Percentiles rank a stretch among this genome's conserved stretches.
phyloP scores from a whole-genome alignment of 2,329 filamentous ascomycete species.

The Xylaria multiplex region DNA sequence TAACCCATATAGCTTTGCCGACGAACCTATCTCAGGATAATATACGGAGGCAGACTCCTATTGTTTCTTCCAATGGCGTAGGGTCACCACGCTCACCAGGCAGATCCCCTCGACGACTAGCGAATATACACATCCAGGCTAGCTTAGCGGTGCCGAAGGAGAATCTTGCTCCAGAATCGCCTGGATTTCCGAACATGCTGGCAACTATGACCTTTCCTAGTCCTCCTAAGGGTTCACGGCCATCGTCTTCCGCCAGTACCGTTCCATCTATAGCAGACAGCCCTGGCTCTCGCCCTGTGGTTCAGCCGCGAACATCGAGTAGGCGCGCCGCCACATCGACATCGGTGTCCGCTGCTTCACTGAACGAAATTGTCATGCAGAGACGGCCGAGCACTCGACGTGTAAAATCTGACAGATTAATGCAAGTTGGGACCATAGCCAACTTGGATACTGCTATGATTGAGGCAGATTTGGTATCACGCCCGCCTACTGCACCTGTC shows the following conservation, averaged over 20 bases:
- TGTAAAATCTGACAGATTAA: conserved; percentile 13
- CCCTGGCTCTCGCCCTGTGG: conserved; percentile 16
- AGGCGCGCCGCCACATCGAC: conserved; percentile 36
- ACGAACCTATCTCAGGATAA: background rate
- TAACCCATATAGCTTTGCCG: background rate
- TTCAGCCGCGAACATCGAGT: conserved; percentile 42
- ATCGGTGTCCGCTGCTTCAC: conserved; percentile 35
- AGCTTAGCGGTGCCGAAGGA: conserved; percentile 38
- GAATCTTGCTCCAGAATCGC: conserved; percentile 43
- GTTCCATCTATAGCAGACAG: conserved; percentile 22
- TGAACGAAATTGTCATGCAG: conserved; percentile 43
- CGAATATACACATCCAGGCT: conserved; percentile 30
- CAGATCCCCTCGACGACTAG: conserved; percentile 13
- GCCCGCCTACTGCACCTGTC: background rate
- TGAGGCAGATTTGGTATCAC: conserved; percentile 2
- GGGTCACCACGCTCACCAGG: conserved; percentile 10
- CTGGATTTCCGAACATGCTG: conserved; percentile 48
- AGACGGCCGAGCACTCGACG: conserved; percentile 10
- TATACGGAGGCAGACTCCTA: conserved; percentile 8
- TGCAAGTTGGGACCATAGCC: background rate
- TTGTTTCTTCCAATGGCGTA: background rate
- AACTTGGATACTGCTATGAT: background rate
- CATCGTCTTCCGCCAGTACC: conserved; percentile 40
- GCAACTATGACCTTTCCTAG: conserved; percentile 45
- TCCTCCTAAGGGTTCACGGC: conserved; percentile 41